These are phyloP conservation scores for Claviceps monticola DNA, from an alignment of 2,329 filamentous ascomycete species.

Conservation along the genomic window DNA sequence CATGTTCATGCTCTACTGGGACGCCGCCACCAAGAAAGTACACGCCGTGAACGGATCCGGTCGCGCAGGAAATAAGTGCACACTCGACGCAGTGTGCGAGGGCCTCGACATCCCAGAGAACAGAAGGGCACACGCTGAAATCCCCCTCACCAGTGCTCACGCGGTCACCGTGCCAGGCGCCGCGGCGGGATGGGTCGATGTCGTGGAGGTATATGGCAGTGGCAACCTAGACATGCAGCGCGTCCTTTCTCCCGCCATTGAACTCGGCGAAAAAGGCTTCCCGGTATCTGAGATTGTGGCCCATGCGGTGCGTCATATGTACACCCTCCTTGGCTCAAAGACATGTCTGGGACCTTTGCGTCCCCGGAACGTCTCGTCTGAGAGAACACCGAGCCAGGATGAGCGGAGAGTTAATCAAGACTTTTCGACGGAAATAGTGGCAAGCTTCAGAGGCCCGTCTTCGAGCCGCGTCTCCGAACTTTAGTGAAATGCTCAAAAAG, in stretches of 20 bases:
- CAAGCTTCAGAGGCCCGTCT: conserved; percentile 46
- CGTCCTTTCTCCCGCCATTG: conserved; percentile 70
- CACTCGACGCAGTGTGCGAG: conserved; percentile 54
- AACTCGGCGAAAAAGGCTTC: conserved; percentile 76
- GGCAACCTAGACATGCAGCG: conserved; percentile 65
- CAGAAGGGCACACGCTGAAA: conserved; percentile 29
- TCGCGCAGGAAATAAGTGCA: conserved; percentile 56
- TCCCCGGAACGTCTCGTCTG: no score
- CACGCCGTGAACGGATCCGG: conserved; percentile 87
- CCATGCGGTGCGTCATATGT: conserved; percentile 40
- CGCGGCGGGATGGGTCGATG: conserved; percentile 85
- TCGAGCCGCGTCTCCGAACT: conserved; percentile 68
- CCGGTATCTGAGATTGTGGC: conserved; percentile 73
- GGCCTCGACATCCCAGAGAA: conserved; percentile 53
- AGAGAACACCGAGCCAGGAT: no score
- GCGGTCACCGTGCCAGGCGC: conserved; percentile 82
- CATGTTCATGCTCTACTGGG: conserved; percentile 91
- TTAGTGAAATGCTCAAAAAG: conserved; percentile 71
- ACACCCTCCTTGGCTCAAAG: not conserved
- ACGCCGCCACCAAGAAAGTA: conserved; percentile 68
- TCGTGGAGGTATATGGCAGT: conserved; percentile 77
- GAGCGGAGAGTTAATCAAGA: no score
- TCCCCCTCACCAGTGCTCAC: conserved; percentile 66
- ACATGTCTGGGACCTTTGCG: no score
- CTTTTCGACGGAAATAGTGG: conserved; percentile 45